Conservation (phyloP, 2,329 filamentous ascomycete genomes). For the Penicillium sp. region DNA sequence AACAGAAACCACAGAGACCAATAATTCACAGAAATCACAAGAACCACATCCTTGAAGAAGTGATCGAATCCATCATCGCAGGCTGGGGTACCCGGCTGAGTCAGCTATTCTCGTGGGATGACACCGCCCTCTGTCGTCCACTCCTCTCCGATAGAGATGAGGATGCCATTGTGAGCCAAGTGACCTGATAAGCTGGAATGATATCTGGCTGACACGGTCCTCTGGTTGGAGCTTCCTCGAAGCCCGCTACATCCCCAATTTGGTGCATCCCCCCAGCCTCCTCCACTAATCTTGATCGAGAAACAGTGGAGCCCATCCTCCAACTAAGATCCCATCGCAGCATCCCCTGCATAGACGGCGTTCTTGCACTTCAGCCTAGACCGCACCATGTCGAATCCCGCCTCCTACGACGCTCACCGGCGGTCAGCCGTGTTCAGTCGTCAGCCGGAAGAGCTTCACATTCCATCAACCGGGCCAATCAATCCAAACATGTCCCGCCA, state of each 20-base stretch:
- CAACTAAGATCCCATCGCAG: constrained; percentile 12
- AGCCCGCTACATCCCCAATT: constrained; percentile 35
- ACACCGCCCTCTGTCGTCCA: constrained; percentile 4
- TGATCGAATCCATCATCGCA: constrained; percentile 3
- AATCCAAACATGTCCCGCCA: constrained; percentile 42
- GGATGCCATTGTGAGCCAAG: constrained; percentile 28
- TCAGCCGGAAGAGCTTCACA: constrained; percentile 57
- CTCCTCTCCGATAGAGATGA: constrained; percentile 12
- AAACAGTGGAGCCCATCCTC: constrained; percentile 18
- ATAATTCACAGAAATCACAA: not conserved
- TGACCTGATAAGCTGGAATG: constrained; percentile 37
- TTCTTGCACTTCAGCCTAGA: constrained; percentile 13
- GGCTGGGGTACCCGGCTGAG: constrained; percentile 5
- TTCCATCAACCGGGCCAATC: constrained; percentile 43
- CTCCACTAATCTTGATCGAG: constrained; percentile 3
- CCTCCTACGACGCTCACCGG: constrained; percentile 52
- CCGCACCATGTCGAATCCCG: constrained; percentile 43
- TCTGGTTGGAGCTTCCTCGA: constrained; percentile 46
- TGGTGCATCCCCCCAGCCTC: constrained; percentile 1
- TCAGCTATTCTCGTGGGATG: constrained; percentile 3
- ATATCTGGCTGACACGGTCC: constrained; percentile 20
- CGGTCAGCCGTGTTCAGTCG: constrained; percentile 48
- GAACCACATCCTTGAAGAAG: not conserved
- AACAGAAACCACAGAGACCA: not conserved
- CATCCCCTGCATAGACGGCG: constrained; percentile 9